phyloP scores from a whole-genome alignment of 176 grass and related monocot species.

The Triticum monococcum region DNA sequence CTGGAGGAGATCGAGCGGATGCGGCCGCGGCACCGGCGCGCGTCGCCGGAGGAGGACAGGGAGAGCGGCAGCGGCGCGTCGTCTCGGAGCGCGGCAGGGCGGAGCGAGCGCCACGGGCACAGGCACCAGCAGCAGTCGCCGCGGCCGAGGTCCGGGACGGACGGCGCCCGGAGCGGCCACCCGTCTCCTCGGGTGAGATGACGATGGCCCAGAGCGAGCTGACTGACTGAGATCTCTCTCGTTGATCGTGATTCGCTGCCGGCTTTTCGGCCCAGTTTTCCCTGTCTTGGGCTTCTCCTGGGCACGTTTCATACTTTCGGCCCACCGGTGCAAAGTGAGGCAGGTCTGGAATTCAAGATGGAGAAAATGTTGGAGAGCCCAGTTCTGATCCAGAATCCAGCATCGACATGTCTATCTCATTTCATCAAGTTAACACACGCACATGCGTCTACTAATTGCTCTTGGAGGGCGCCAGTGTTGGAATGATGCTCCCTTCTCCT shows the following conservation, averaged over 20 bases:
- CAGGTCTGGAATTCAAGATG: too few relatives aligned
- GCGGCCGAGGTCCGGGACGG: background rate
- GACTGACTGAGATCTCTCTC: background rate
- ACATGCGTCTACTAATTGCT: too few relatives aligned
- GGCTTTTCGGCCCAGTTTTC: background rate
- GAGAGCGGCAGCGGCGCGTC: background rate
- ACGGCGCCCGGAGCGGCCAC: background rate
- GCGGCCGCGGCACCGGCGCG: conserved; percentile 9
- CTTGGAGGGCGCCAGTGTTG: too few relatives aligned
- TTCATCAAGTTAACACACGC: too few relatives aligned
- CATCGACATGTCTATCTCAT: too few relatives aligned
- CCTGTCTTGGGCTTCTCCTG: background rate
- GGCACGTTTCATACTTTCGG: background rate
- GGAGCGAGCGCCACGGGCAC: background rate
- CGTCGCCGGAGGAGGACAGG: background rate
- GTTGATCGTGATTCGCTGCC: background rate
- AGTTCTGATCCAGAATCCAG: too few relatives aligned
- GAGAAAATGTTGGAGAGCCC: too few relatives aligned
- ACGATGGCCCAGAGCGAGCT: background rate
- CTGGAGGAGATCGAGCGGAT: conserved; percentile 51
- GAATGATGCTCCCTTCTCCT: too few relatives aligned
- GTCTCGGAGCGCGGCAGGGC: background rate
- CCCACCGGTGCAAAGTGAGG: too few relatives aligned
- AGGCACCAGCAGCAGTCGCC: background rate
- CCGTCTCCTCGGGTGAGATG: conserved; percentile 9